Conservation (phyloP, 306 rosid genomes). For the Nissolia schottii region DNA sequence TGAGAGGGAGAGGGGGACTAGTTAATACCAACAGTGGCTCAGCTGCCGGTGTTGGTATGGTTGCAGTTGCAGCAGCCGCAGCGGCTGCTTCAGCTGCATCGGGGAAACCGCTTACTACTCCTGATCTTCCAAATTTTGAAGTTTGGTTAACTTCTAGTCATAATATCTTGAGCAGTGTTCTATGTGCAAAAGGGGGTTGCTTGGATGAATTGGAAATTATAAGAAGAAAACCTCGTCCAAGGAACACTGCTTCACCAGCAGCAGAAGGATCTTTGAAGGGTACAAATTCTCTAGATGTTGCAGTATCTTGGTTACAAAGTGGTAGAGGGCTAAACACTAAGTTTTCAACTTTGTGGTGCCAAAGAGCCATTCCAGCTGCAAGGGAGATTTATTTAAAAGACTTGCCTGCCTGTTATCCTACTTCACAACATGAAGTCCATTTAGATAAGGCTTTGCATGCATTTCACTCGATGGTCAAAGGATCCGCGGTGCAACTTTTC, state of each 20-base stretch:
- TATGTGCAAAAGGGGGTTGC: slow-evolving; percentile 77
- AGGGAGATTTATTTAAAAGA: slow-evolving; percentile 84
- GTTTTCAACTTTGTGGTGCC: slow-evolving; percentile 83
- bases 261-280: slow-evolving; percentile 52
- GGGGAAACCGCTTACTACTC: slow-evolving; percentile 58
- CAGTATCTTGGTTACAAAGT: slow-evolving; percentile 75
- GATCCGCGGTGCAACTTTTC: slow-evolving; percentile 65
- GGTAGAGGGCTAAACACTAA: slow-evolving; percentile 68
- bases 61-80: slow-evolving; percentile 83
- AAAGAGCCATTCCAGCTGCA: slow-evolving; percentile 68
- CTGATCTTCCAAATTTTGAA: slow-evolving; percentile 82
- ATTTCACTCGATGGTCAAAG: slow-evolving; percentile 75
- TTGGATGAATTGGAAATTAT: slow-evolving; percentile 61
- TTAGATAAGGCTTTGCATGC: slow-evolving; percentile 66
- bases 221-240: slow-evolving; percentile 63
- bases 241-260: slow-evolving; percentile 39
- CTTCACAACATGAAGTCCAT: slow-evolving; percentile 66
- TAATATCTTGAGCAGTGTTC: slow-evolving; percentile 59
- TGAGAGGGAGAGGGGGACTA: slow-evolving; percentile 73
- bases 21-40: slow-evolving; percentile 68
- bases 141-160: slow-evolving; percentile 78
- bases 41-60: slow-evolving; percentile 86
- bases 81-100: slow-evolving; percentile 87
- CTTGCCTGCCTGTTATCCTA: slow-evolving; percentile 79
- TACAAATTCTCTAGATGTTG: slow-evolving; percentile 63